Evolutionary conservation across 2,329 filamentous ascomycete genomes (phyloP).

Genomic region (Albophoma yamanashiensis): DNA sequence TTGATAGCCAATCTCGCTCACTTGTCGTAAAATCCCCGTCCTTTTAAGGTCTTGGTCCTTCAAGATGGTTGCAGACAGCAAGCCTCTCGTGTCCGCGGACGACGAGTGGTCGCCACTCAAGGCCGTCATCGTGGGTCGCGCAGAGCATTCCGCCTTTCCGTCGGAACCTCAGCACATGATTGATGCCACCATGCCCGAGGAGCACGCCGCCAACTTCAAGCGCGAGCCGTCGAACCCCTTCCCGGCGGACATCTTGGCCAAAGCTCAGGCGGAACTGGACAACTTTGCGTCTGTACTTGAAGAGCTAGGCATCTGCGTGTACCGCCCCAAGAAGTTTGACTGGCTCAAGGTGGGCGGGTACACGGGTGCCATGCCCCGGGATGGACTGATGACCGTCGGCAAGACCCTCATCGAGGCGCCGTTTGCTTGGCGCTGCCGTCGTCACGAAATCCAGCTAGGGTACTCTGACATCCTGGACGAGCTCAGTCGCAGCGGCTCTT

Average conservation of each 20-base stretch:
- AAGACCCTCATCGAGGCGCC: not conserved
- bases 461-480: not conserved
- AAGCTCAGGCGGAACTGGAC: not conserved
- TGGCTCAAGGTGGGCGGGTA: not conserved
- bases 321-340: not conserved
- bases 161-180: constrained; percentile 2
- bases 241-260: not conserved
- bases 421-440: not conserved
- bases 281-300: not conserved
- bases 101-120: constrained; percentile 3
- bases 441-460: not conserved
- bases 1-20: not conserved
- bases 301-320: not conserved
- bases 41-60: not conserved
- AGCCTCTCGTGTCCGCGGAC: not conserved
- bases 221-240: not conserved
- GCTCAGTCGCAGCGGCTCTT: not conserved
- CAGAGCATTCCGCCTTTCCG: constrained; percentile 2
- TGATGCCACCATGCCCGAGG: not conserved
- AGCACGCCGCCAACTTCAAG: not conserved
- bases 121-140: constrained; percentile 3
- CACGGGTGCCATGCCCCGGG: not conserved
- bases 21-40: not conserved
- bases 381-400: not conserved
- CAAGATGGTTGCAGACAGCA: not conserved